These are phyloP conservation scores for Pulveroboletus ravenelii DNA, from an alignment of 768 basidiomycete species.

Conservation along the genomic window DNA sequence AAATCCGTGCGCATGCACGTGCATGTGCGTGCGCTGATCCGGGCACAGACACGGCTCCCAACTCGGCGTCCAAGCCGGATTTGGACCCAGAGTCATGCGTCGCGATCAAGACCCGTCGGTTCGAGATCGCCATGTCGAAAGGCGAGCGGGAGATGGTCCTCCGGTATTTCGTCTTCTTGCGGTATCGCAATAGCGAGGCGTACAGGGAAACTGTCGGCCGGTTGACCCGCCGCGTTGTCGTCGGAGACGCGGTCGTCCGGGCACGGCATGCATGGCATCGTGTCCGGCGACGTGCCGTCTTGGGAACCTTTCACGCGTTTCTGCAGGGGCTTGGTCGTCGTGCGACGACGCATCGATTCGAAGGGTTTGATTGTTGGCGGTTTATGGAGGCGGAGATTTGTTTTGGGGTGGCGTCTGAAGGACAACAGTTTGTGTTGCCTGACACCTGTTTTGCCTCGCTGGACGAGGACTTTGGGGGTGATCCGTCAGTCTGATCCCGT, in stretches of 20 bases:
- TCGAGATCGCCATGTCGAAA: slow-evolving; percentile 19
- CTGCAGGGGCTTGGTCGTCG: slow-evolving; percentile 11
- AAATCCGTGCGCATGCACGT: slow-evolving; percentile 18
- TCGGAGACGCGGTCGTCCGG: slow-evolving; percentile 18
- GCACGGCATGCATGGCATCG: slow-evolving; percentile 25
- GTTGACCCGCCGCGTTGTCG: slow-evolving; percentile 23
- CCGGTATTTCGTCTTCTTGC: slow-evolving; percentile 50
- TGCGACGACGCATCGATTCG: slow-evolving; percentile 8
- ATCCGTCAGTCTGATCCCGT: slow-evolving; percentile 21
- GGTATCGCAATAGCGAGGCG: slow-evolving; percentile 51
- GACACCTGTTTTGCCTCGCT: slow-evolving; percentile 52
- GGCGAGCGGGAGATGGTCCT: slow-evolving; percentile 37
- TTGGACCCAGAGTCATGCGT: background rate
- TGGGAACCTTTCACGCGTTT: slow-evolving; percentile 29
- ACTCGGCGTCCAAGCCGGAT: background rate
- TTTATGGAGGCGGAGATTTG: slow-evolving; percentile 48
- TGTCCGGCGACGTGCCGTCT: slow-evolving; percentile 24
- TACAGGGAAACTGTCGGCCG: slow-evolving; percentile 38
- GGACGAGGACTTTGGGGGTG: slow-evolving; percentile 41
- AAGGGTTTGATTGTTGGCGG: slow-evolving; percentile 42
- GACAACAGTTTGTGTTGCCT: slow-evolving; percentile 53
- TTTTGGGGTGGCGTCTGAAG: slow-evolving; percentile 49
- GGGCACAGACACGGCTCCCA: background rate
- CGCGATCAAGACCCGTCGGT: slow-evolving; percentile 1
- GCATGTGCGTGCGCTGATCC: background rate